These are phyloP conservation scores for Clonostachys chloroleuca DNA, from an alignment of 2,329 filamentous ascomycete genomes.

Conservation along the genomic window DNA sequence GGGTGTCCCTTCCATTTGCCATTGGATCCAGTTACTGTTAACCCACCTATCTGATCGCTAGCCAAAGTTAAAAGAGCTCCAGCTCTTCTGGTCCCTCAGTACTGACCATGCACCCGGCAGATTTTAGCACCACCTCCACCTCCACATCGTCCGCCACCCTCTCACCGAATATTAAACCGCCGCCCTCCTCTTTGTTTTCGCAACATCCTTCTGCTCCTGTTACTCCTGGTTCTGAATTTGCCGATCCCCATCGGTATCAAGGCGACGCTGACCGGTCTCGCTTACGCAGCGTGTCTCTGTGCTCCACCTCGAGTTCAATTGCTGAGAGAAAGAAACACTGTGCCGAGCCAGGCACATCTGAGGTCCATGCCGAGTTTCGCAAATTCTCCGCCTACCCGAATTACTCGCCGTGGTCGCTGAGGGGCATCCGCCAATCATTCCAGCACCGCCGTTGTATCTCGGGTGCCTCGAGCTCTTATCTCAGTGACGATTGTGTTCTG, in stretches of 20 bases:
- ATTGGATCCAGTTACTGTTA: too few relatives aligned
- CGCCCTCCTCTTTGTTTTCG: too few relatives aligned
- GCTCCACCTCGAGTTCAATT: constrained; percentile 8
- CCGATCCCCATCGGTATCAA: constrained; percentile 1
- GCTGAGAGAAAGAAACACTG: constrained; percentile 49
- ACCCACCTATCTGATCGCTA: too few relatives aligned
- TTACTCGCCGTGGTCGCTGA: constrained; percentile 28
- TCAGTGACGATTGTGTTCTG: constrained; percentile 28
- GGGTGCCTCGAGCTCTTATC: constrained; percentile 28
- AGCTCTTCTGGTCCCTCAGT: too few relatives aligned
- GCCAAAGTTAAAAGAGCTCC: too few relatives aligned
- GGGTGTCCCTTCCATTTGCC: too few relatives aligned
- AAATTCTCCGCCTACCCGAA: constrained; percentile 55
- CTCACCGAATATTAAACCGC: too few relatives aligned
- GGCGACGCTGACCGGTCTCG: constrained; percentile 33
- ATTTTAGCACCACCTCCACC: too few relatives aligned
- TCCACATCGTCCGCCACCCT: too few relatives aligned
- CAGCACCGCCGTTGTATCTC: constrained; percentile 38
- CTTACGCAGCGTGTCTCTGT: constrained; percentile 22
- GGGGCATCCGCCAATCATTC: constrained; percentile 32
- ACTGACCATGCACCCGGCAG: too few relatives aligned
- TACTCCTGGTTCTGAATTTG: background rate
- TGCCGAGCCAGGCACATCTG: constrained; percentile 55
- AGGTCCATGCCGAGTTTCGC: constrained; percentile 52
- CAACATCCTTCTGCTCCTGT: too few relatives aligned